Conservation (phyloP, 2,329 filamentous ascomycete species). For the Penicillium brevicompactum region DNA sequence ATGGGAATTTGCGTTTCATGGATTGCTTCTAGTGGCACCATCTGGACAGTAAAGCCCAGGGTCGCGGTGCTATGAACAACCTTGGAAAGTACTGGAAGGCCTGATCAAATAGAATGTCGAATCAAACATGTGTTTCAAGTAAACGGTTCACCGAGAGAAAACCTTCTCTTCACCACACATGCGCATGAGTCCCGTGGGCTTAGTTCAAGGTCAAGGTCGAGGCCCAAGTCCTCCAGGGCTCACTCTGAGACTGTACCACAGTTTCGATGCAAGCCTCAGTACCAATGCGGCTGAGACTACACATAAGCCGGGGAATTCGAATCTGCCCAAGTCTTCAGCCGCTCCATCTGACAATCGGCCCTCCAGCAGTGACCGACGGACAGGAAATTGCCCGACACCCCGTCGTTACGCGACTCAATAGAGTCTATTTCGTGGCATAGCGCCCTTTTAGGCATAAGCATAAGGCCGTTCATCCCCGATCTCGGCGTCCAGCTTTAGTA, state of each 20-base stretch:
- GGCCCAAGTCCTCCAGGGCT: neutral
- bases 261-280: neutral
- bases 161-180: neutral
- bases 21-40: slow-evolving; percentile 19
- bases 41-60: too few species aligned
- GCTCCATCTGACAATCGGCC: neutral
- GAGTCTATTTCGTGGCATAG: slow-evolving; percentile 6
- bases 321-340: neutral
- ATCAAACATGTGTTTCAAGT: neutral
- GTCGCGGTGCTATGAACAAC: too few species aligned
- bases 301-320: neutral
- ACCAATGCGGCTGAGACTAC: slow-evolving; percentile 15
- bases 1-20: slow-evolving; percentile 23
- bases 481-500: neutral
- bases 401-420: neutral
- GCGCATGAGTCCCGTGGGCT: neutral
- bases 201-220: neutral
- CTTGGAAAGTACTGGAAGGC: too few species aligned
- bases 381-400: neutral
- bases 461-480: neutral
- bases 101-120: neutral
- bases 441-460: slow-evolving; percentile 8
- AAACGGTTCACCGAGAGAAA: neutral
- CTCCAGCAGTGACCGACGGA: neutral
- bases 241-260: neutral